A percentile compares a stretch with the other conserved stretches of the same genome.
Conservation (phyloP, 495 filamentous ascomycete genomes). For the Hyaloscypha bicolor region DNA sequence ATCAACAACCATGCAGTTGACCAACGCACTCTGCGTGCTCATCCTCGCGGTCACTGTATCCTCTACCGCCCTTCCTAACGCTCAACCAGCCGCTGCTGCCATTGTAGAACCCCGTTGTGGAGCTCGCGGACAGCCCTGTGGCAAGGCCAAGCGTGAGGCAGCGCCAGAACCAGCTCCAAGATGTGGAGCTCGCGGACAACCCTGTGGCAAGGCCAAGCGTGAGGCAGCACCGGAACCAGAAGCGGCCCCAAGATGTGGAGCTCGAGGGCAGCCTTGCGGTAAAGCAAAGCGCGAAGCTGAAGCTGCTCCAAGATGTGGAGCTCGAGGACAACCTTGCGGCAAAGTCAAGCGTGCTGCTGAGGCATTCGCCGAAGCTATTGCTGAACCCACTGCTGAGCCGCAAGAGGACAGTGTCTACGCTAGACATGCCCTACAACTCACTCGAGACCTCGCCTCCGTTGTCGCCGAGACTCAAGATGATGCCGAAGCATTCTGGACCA, state of each 20-base stretch:
- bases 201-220: slow-evolving; percentile 35
- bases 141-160: background rate
- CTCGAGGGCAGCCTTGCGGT: slow-evolving; percentile 26
- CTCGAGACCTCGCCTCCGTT: slow-evolving; percentile 37
- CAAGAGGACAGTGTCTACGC: slow-evolving; percentile 25
- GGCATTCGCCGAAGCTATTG: slow-evolving; percentile 33
- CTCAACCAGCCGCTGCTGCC: background rate
- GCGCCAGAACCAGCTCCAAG: background rate
- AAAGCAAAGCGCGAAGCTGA: slow-evolving; percentile 41
- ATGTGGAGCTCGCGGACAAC: slow-evolving; percentile 21
- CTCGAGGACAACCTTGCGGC: slow-evolving; percentile 27
- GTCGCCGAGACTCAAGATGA: slow-evolving; percentile 21
- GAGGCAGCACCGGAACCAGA: slow-evolving; percentile 23
- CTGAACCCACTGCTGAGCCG: slow-evolving; percentile 25
- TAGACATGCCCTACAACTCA: slow-evolving; percentile 39
- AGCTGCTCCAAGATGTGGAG: slow-evolving; percentile 20
- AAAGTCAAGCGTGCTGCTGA: slow-evolving; percentile 41
- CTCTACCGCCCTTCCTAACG: slow-evolving; percentile 30
- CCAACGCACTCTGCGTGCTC: slow-evolving; percentile 36
- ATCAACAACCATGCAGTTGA: slow-evolving; percentile 42
- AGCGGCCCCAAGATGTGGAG: slow-evolving; percentile 3
- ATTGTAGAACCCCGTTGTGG: slow-evolving; percentile 10
- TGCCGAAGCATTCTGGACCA: slow-evolving; percentile 4
- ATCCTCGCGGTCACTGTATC: slow-evolving; percentile 32
- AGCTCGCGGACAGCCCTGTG: background rate